phyloP scores from a whole-genome alignment of 1,284 basidiomycete genomes.

The Xerocomus minutiporus region DNA sequence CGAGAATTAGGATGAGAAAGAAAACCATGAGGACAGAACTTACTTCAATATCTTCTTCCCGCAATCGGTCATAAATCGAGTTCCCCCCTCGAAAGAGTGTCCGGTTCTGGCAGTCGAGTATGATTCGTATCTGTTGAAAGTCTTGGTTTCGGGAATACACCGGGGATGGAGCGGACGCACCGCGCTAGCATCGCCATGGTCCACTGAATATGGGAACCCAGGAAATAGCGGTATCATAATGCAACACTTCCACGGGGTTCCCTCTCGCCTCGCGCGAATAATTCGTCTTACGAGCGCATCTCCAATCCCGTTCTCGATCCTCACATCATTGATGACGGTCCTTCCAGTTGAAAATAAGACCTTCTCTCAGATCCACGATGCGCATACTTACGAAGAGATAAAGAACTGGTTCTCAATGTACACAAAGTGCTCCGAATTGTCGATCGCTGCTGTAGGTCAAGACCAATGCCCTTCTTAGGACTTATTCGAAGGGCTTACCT shows the following conservation, averaged over 20 bases:
- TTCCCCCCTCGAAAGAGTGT: slow-evolving; percentile 87
- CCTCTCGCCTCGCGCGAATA: slow-evolving; percentile 81
- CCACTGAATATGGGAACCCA: slow-evolving; percentile 91
- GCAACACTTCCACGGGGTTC: slow-evolving; percentile 86
- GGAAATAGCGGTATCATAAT: slow-evolving; percentile 92
- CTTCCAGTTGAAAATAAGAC: slow-evolving; percentile 36
- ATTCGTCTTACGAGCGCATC: slow-evolving; percentile 92
- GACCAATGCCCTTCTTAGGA: background rate
- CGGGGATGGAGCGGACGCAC: slow-evolving; percentile 42
- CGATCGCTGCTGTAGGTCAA: slow-evolving; percentile 64
- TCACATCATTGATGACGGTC: slow-evolving; percentile 81
- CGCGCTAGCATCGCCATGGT: slow-evolving; percentile 88
- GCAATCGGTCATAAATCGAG: slow-evolving; percentile 87
- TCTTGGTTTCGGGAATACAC: background rate
- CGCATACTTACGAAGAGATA: slow-evolving; percentile 74
- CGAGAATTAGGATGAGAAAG: slow-evolving; percentile 1
- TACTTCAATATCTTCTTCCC: slow-evolving; percentile 87
- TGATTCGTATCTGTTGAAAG: slow-evolving; percentile 71
- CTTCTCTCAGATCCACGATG: background rate
- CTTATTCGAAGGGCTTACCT: slow-evolving; percentile 43
- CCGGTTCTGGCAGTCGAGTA: slow-evolving; percentile 89
- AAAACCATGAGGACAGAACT: slow-evolving; percentile 25
- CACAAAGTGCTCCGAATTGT: slow-evolving; percentile 90
- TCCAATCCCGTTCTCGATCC: slow-evolving; percentile 91
- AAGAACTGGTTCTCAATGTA: slow-evolving; percentile 99